Evolutionary conservation across 495 filamentous ascomycete genomes (phyloP).

Genomic region (Daldinia concentrica): DNA sequence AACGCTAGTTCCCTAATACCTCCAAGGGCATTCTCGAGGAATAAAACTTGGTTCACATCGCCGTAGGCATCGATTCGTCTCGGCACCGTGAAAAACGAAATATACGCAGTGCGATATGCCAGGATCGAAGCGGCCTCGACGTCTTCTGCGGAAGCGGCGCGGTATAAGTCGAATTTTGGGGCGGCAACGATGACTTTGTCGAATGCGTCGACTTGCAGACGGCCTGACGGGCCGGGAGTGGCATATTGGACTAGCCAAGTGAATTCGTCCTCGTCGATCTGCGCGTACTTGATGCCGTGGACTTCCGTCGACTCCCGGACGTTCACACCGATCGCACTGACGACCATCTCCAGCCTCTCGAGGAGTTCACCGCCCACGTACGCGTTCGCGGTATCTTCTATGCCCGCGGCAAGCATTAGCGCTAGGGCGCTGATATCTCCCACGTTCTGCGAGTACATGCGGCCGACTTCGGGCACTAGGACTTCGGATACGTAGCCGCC

Average conservation of each 20-base stretch:
- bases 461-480: conserved; percentile 62
- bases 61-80: conserved; percentile 19
- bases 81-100: conserved; percentile 39
- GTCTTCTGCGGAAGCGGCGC: conserved; percentile 21
- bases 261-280: conserved; percentile 14
- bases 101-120: conserved; percentile 26
- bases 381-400: conserved; percentile 37
- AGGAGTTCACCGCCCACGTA: conserved; percentile 39
- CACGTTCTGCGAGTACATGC: conserved; percentile 50
- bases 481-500: conserved; percentile 35
- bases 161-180: conserved; percentile 21
- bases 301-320: conserved; percentile 36
- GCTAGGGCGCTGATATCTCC: conserved; percentile 25
- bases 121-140: conserved; percentile 24
- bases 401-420: conserved; percentile 30
- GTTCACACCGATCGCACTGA: conserved; percentile 1
- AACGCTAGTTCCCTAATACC: conserved; percentile 37
- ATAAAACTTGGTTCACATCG: conserved; percentile 33
- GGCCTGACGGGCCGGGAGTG: not conserved
- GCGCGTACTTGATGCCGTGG: conserved; percentile 17
- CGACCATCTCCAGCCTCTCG: conserved; percentile 36
- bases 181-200: conserved; percentile 43
- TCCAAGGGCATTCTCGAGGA: conserved; percentile 20
- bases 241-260: conserved; percentile 38
- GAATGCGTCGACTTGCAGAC: conserved; percentile 27